These are phyloP conservation scores for Thamnidium elegans DNA, from an alignment of 192 early-diverging fungal genomes.

Conservation along the genomic window DNA sequence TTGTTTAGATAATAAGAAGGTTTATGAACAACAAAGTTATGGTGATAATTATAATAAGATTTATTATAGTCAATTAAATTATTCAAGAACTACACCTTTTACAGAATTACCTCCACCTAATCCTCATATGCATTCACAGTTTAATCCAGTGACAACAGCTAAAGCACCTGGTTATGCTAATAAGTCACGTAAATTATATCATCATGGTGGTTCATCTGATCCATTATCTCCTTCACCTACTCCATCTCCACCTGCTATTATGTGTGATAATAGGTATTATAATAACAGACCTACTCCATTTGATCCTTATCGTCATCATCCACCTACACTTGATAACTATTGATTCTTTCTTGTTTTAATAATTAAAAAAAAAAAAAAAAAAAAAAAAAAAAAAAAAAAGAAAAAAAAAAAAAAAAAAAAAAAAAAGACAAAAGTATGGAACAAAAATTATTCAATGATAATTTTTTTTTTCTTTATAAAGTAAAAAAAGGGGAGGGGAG, in stretches of 20 bases:
- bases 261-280: background rate
- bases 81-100: background rate
- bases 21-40: background rate
- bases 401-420: slow-evolving; percentile 4
- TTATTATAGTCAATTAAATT: background rate
- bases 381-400: slow-evolving; percentile 2
- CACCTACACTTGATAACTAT: slow-evolving; percentile 1
- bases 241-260: slow-evolving; percentile 3
- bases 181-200: background rate
- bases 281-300: background rate
- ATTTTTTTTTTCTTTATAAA: slow-evolving; percentile 7
- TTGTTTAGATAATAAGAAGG: background rate
- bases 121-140: background rate
- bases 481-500: background rate
- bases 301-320: background rate
- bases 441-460: background rate
- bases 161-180: background rate
- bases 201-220: background rate
- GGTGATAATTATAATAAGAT: background rate
- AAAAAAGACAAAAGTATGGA: background rate
- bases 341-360: background rate
- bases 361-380: slow-evolving; percentile 8
- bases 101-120: slow-evolving; percentile 9
- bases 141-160: background rate
- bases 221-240: slow-evolving; percentile 15